Conservation (phyloP, 176 grass and related monocot genomes). For the Tillandsia leiboldiana region DNA sequence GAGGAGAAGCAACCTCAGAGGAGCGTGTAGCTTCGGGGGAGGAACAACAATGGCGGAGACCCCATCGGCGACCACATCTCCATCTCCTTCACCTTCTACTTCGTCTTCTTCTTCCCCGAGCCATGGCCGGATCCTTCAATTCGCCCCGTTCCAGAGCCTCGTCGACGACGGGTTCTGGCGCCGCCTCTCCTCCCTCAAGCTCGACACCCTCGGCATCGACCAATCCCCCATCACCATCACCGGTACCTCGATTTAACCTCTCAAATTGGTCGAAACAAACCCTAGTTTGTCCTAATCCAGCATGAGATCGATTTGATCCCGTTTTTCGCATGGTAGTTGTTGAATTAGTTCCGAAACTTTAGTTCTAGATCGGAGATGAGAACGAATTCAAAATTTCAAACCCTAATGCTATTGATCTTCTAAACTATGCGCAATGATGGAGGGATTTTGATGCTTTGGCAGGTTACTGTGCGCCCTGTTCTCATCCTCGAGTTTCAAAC, state of each 20-base stretch:
- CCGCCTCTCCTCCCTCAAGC: constrained; percentile 55
- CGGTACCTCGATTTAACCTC: constrained; percentile 17
- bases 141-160: constrained; percentile 21
- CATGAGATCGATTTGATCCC: not conserved
- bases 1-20: too few species aligned
- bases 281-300: not conserved
- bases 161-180: constrained; percentile 38
- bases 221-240: constrained; percentile 58
- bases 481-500: constrained; percentile 16
- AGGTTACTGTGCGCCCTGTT: constrained; percentile 67
- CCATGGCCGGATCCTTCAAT: constrained; percentile 20
- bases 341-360: too few species aligned
- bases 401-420: too few species aligned
- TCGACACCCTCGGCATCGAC: constrained; percentile 71
- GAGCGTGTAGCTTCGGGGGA: too few species aligned
- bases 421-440: too few species aligned
- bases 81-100: constrained; percentile 7
- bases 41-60: constrained; percentile 5
- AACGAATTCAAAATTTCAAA: too few species aligned
- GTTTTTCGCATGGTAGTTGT: not conserved
- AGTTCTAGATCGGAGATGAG: too few species aligned
- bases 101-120: not conserved
- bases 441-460: constrained; percentile 7
- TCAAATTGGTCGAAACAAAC: not conserved
- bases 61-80: constrained; percentile 6